Conservation (phyloP, 352 stramenopile species). For the Phytophthora pinifolia region DNA sequence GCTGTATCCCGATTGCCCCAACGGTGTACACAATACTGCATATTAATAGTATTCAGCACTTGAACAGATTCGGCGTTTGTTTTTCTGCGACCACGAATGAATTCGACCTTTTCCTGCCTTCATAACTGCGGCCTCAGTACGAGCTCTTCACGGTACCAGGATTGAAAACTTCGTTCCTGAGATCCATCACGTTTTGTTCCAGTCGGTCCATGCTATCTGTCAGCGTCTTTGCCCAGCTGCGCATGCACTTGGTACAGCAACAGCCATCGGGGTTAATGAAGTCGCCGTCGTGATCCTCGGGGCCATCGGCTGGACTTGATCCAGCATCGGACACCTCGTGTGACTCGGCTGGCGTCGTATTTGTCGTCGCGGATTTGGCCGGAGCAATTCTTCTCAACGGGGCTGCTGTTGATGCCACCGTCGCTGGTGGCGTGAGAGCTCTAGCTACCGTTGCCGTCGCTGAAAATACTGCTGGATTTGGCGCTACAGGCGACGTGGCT, state of each 20-base stretch:
- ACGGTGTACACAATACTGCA: too few species aligned
- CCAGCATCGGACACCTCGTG: conserved; percentile 7
- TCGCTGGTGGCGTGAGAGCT: background rate
- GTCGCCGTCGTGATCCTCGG: conserved; percentile 25
- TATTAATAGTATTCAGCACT: too few species aligned
- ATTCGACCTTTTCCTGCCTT: background rate
- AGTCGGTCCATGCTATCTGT: conserved; percentile 31
- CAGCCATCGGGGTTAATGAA: conserved; percentile 27
- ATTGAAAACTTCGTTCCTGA: conserved; percentile 19
- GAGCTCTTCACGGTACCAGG: background rate
- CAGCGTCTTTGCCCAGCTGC: conserved; percentile 28
- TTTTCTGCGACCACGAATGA: too few species aligned
- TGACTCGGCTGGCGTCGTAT: background rate
- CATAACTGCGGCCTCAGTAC: too few species aligned
- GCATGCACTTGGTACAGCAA: conserved; percentile 34
- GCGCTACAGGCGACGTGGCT: too few species aligned
- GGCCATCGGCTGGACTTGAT: background rate
- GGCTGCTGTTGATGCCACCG: background rate
- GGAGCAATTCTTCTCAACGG: background rate
- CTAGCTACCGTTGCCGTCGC: background rate
- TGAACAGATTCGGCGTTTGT: too few species aligned
- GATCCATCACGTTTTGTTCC: conserved; percentile 23
- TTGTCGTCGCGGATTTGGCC: background rate
- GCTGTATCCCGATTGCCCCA: too few species aligned
- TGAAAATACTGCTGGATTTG: too few species aligned